Evolutionary conservation across 371 early-diverging fungal genomes (phyloP).

Genomic region (Syncephalastrum contaminatum): DNA sequence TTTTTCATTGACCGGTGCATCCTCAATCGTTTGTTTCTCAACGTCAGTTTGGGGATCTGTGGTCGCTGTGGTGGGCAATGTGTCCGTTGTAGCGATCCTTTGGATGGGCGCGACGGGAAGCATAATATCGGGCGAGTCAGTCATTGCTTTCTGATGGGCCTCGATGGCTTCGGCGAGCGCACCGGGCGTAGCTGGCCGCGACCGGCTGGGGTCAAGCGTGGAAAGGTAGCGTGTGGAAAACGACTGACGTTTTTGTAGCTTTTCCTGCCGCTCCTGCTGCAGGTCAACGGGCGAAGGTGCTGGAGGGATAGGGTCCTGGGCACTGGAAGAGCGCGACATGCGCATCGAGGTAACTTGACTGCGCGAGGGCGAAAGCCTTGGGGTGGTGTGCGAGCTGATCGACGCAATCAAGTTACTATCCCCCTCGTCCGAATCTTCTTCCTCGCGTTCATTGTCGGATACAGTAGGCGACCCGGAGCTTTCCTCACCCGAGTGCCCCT

Average conservation of each 20-base stretch:
- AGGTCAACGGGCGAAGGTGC: too few species aligned
- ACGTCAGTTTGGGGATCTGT: neutral
- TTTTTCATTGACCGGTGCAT: too few species aligned
- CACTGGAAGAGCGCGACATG: constrained; percentile 15
- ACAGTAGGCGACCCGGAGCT: constrained; percentile 14
- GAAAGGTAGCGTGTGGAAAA: constrained; percentile 43
- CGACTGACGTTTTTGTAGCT: constrained; percentile 45
- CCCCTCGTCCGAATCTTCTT: constrained; percentile 39
- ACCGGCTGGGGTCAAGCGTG: constrained; percentile 10
- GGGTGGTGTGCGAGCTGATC: constrained; percentile 32
- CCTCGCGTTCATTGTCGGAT: constrained; percentile 40
- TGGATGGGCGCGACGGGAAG: constrained; percentile 7
- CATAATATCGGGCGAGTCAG: constrained; percentile 21
- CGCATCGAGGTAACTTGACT: constrained; percentile 30
- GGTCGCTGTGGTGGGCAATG: neutral
- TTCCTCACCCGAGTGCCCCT: neutral
- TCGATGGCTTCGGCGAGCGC: too few species aligned
- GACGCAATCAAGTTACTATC: constrained; percentile 30
- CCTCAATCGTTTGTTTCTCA: too few species aligned
- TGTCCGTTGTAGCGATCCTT: neutral
- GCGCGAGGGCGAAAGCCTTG: constrained; percentile 14
- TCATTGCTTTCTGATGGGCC: neutral
- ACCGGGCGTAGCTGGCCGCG: too few species aligned
- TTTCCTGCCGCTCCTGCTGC: constrained; percentile 29
- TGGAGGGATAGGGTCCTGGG: constrained; percentile 14